A percentile compares a stretch with the other conserved stretches of the same genome.
phyloP scores from a whole-genome alignment of 2,329 filamentous ascomycete species.

The Aspergillus chevalieri region DNA sequence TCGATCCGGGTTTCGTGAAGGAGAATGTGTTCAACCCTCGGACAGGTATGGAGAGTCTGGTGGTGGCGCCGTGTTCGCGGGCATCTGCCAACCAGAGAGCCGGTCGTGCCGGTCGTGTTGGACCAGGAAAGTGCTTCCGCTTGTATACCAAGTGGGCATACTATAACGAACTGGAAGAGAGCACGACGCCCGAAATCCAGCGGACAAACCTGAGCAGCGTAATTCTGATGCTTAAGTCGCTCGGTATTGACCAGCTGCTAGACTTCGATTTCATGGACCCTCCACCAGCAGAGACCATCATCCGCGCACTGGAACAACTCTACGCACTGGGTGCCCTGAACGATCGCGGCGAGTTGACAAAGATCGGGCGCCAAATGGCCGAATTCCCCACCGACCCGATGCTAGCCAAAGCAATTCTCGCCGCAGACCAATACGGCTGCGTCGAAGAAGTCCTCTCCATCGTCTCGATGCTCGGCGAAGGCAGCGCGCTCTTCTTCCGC shows the following conservation, averaged over 20 bases:
- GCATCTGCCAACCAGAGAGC: slow-evolving; percentile 90
- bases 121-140: slow-evolving; percentile 86
- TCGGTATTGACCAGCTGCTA: slow-evolving; percentile 87
- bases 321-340: slow-evolving; percentile 88
- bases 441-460: slow-evolving; percentile 89
- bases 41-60: slow-evolving; percentile 85
- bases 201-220: slow-evolving; percentile 80
- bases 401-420: slow-evolving; percentile 82
- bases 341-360: slow-evolving; percentile 80
- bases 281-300: slow-evolving; percentile 81
- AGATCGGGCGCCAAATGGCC: slow-evolving; percentile 86
- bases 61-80: slow-evolving; percentile 83
- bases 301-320: slow-evolving; percentile 79
- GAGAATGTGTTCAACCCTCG: slow-evolving; percentile 89
- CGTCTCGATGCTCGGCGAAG: slow-evolving; percentile 89
- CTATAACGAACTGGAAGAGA: slow-evolving; percentile 91
- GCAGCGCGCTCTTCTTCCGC: slow-evolving; percentile 82
- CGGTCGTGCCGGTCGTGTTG: slow-evolving; percentile 85
- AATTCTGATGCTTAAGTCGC: slow-evolving; percentile 76
- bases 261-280: slow-evolving; percentile 97
- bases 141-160: slow-evolving; percentile 91
- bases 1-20: slow-evolving; percentile 92
- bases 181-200: slow-evolving; percentile 87
- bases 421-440: slow-evolving; percentile 83
- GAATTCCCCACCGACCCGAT: slow-evolving; percentile 92